Base-by-base conservation (phyloP, 495 filamentous ascomycete species). In the Xylaria nigripes region DNA sequence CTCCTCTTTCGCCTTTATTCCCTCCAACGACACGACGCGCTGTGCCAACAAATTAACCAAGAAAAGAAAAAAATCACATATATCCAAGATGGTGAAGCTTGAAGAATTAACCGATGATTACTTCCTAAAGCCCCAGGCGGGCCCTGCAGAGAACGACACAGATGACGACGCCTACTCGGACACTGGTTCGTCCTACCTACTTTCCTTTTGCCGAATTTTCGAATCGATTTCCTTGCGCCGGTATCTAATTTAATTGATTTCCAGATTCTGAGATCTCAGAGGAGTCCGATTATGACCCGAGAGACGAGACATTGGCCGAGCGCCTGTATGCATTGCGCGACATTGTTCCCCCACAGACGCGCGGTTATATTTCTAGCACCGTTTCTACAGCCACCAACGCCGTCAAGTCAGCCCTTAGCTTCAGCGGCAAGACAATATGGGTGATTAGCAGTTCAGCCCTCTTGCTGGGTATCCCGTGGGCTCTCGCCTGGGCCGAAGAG, bases 81-180 rank as follows among this genome's bases (percentile, higher is more conserved):
- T n/a, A n/a, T n/a, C n/a, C 34, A 50, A 44, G 64, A 98, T 98
- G 93, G 93, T 98, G 68, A 87, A 94, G 72, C 87, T 98, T 60
- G 85, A 84, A 60, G 94, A 96, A 74, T 91, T 98, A 66, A 84
- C 91, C 57, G 93, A 98, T 69, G 90, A 95, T 75, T 89, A 93
- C 70, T 95, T 96, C 77, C 74, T 82, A 66, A 70, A 84, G 61
- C 86, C 87, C 70, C 83, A 86, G 60, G 75, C 77, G 43, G 79
- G 87, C 45, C 74, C 73, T 55, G 82, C 86, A 55, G 86, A 93
- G 59, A 87, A 94, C 40, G 89, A 92, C 38, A 40, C 36, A 59
- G 87, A 94, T 44, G 89, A 92, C 40, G 86, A 84, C 46, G 87
- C 92, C 69, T 93, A 84, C 74, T 91, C 84, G 58, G 90, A 96